phyloP scores from a whole-genome alignment of 2,329 filamentous ascomycete species.

The Trichoderma sp. region DNA sequence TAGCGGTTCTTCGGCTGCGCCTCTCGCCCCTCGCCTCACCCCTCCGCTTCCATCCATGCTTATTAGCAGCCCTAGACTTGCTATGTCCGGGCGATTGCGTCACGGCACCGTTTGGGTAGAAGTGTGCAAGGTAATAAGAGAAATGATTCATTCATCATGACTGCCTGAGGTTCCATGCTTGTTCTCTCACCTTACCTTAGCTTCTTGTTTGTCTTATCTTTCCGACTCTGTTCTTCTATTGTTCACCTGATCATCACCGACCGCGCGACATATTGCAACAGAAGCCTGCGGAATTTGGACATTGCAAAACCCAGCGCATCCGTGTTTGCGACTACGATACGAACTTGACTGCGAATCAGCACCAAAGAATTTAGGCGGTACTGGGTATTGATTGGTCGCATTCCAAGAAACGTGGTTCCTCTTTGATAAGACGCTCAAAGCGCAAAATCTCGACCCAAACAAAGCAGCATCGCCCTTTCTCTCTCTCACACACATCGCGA shows the following conservation, averaged over 20 bases:
- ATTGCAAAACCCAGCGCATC: neutral
- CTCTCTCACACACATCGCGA: neutral
- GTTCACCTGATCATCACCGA: neutral
- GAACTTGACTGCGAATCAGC: neutral
- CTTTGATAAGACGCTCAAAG: neutral
- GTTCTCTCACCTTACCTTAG: neutral
- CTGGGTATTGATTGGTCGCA: neutral
- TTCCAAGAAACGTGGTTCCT: neutral
- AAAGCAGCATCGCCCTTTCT: neutral
- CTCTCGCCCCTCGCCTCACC: slow-evolving; percentile 10
- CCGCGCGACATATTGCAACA: neutral
- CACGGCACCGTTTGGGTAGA: slow-evolving; percentile 10
- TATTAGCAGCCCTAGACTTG: neutral
- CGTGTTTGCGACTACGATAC: neutral
- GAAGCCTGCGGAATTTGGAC: neutral
- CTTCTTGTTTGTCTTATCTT: neutral
- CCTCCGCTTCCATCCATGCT: neutral
- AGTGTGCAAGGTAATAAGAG: neutral
- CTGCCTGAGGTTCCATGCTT: neutral
- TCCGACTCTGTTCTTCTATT: neutral
- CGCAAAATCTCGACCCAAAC: neutral
- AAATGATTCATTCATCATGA: neutral
- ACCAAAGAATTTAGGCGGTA: neutral
- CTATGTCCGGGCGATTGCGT: slow-evolving; percentile 21
- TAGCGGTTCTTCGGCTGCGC: slow-evolving; percentile 8